phyloP scores from a whole-genome alignment of 2,329 filamentous ascomycete genomes.

The Fusarium liriodendri region DNA sequence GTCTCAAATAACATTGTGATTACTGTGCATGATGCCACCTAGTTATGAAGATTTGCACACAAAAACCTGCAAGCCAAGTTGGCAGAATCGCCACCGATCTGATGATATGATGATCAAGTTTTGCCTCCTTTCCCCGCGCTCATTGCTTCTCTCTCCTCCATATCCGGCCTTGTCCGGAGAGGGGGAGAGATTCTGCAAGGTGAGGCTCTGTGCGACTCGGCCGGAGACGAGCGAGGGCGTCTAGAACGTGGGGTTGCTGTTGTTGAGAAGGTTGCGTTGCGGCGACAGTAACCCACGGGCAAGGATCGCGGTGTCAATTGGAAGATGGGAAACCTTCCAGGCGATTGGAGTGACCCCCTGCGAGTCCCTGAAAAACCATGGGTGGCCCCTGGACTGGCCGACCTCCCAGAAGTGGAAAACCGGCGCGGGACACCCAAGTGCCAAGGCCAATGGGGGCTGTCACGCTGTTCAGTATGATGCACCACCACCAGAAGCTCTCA shows the following conservation, averaged over 20 bases:
- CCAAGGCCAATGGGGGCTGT: background rate
- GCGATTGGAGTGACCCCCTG: conserved; percentile 20
- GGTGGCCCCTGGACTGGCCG: conserved; percentile 15
- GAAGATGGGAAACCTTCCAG: conserved; percentile 17
- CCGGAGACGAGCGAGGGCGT: conserved; percentile 30
- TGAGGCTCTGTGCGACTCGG: conserved; percentile 23
- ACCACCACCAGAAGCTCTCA: background rate
- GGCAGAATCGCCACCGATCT: conserved; percentile 19
- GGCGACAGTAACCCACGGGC: conserved; percentile 6
- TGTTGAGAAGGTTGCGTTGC: background rate
- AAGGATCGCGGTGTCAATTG: conserved; percentile 19
- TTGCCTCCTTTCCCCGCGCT: conserved; percentile 2
- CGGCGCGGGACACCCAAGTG: conserved; percentile 6
- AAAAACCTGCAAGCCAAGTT: conserved; percentile 23
- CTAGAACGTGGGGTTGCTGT: conserved; percentile 33
- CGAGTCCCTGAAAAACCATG: background rate
- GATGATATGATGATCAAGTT: conserved; percentile 3
- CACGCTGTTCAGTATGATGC: background rate
- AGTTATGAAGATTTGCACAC: conserved; percentile 12
- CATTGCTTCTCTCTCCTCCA: conserved; percentile 4
- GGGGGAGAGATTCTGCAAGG: background rate
- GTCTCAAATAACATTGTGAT: background rate
- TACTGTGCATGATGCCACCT: background rate
- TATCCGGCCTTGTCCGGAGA: background rate
- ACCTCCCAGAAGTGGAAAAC: conserved; percentile 33